Percentiles rank a stretch among this genome's conserved stretches.
Conservation (phyloP, 768 basidiomycete genomes). For the Myochromella boudieri region DNA sequence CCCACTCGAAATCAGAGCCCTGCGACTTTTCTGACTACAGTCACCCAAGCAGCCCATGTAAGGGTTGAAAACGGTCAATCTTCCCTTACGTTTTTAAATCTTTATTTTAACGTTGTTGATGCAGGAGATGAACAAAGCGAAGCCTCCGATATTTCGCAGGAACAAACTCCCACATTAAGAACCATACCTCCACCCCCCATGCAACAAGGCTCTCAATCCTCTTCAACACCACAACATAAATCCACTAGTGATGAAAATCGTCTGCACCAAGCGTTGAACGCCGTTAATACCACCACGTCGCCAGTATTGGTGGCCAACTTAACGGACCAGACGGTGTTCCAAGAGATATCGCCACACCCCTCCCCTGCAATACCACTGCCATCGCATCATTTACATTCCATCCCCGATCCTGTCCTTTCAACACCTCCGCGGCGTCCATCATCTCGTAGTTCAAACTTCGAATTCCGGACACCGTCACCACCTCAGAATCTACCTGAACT, state of each 20-base stretch:
- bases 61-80: background rate
- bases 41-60: background rate
- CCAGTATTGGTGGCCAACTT: conserved; percentile 1
- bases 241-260: conserved; percentile 11
- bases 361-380: conserved; percentile 27
- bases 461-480: conserved; percentile 65
- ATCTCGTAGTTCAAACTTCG: conserved; percentile 39
- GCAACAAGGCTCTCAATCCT: conserved; percentile 8
- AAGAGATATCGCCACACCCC: conserved; percentile 25
- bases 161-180: conserved; percentile 23
- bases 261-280: conserved; percentile 10
- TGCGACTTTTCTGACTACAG: background rate
- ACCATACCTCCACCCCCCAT: conserved; percentile 12
- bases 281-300: background rate
- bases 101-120: background rate
- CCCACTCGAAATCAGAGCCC: background rate
- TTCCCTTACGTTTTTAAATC: background rate
- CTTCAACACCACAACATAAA: background rate
- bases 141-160: conserved; percentile 18
- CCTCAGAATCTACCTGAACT: conserved; percentile 63
- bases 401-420: conserved; percentile 22
- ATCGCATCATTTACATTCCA: conserved; percentile 10
- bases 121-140: conserved; percentile 3
- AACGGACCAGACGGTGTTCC: conserved; percentile 2
- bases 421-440: conserved; percentile 50